A percentile compares a stretch with the other conserved stretches of the same genome.
phyloP scores from a whole-genome alignment of 352 stramenopile species.

The Phytophthora cryptogea region DNA sequence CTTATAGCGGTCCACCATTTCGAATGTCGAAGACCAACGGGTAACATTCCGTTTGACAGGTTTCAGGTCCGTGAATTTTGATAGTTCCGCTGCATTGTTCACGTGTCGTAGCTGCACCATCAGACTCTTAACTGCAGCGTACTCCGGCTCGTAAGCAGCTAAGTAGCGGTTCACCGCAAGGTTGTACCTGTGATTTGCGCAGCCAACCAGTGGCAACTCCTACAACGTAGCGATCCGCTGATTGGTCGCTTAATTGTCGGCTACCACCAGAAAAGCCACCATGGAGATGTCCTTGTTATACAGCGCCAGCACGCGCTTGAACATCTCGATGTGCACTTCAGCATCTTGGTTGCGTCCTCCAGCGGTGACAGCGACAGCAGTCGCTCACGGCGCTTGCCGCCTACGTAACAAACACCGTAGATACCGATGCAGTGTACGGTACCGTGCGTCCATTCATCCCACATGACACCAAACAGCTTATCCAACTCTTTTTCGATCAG shows the following conservation, averaged over 20 bases:
- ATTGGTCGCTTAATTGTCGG: conserved; percentile 5
- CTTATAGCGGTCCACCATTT: conserved; percentile 4
- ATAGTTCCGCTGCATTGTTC: conserved; percentile 9
- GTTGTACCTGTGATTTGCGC: conserved; percentile 7
- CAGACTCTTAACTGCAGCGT: neutral
- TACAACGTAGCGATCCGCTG: conserved; percentile 1
- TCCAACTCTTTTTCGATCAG: conserved; percentile 3
- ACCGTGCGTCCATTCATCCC: neutral
- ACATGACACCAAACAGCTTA: neutral
- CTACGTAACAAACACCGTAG: neutral
- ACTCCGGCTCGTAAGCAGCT: neutral
- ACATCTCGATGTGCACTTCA: conserved; percentile 17
- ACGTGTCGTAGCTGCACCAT: conserved; percentile 10
- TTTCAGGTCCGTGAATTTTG: conserved; percentile 8
- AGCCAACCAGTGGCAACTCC: neutral
- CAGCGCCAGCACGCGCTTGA: conserved; percentile 8
- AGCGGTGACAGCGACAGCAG: conserved; percentile 9
- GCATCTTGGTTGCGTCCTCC: conserved; percentile 1
- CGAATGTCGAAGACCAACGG: conserved; percentile 3
- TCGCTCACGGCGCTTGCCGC: conserved; percentile 7
- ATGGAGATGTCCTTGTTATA: conserved; percentile 11
- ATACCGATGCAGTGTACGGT: conserved; percentile 1
- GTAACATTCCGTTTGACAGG: conserved; percentile 14
- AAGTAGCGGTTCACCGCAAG: conserved; percentile 8
- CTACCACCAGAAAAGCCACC: conserved; percentile 10